Conservation (phyloP, 2,329 filamentous ascomycete genomes). For the Colletotrichum noveboracense region DNA sequence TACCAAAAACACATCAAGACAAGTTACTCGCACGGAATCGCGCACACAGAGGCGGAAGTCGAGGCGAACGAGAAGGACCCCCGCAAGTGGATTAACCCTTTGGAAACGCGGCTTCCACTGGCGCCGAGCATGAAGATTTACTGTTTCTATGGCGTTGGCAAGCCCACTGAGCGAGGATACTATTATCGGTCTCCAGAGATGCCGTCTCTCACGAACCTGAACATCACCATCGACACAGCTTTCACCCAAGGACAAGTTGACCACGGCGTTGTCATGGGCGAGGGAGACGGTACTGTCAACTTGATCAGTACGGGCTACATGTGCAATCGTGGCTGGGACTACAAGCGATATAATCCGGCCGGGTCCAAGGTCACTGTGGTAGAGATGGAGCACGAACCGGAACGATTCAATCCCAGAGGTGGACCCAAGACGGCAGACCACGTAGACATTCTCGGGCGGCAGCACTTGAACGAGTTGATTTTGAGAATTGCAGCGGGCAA, state of each 20-base stretch:
- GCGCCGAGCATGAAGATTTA: constrained; percentile 93
- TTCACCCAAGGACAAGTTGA: constrained; percentile 69
- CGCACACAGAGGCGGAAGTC: constrained; percentile 79
- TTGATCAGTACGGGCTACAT: constrained; percentile 93
- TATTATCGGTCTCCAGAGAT: constrained; percentile 79
- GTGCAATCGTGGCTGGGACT: constrained; percentile 94
- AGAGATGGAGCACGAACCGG: constrained; percentile 97
- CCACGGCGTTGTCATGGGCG: constrained; percentile 92
- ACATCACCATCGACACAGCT: constrained; percentile 75
- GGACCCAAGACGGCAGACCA: constrained; percentile 82
- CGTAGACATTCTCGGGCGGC: constrained; percentile 91
- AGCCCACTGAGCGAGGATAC: constrained; percentile 90
- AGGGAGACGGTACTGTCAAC: constrained; percentile 95
- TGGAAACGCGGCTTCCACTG: constrained; percentile 85
- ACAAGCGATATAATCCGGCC: constrained; percentile 92
- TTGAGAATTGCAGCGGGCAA: constrained; percentile 84
- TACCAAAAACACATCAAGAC: constrained; percentile 74
- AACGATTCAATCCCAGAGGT: constrained; percentile 84
- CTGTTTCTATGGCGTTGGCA: constrained; percentile 96
- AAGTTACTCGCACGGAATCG: constrained; percentile 89
- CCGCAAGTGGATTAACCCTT: constrained; percentile 91
- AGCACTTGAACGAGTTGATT: constrained; percentile 89
- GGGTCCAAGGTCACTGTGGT: constrained; percentile 81
- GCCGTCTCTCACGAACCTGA: constrained; percentile 69
- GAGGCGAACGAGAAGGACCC: constrained; percentile 80